These are phyloP conservation scores for Gorgonomyces haynaldii DNA, from an alignment of 192 early-diverging fungal species.

Conservation along the genomic window DNA sequence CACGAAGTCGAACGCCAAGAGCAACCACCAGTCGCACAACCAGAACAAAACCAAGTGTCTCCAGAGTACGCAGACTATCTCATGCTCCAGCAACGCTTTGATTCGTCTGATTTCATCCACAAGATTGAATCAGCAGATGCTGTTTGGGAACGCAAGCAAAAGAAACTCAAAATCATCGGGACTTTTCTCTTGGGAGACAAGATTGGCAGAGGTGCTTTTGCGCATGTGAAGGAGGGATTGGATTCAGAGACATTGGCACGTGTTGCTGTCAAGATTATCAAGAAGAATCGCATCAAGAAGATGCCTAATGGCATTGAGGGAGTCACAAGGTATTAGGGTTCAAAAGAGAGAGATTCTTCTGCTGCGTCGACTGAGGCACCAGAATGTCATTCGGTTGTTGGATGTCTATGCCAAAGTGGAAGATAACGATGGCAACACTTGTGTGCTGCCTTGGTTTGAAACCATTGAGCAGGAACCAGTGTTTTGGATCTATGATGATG, in stretches of 20 bases:
- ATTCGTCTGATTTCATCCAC: conserved; percentile 43
- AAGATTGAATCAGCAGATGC: conserved; percentile 44
- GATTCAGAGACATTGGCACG: conserved; percentile 41
- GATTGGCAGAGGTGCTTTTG: conserved; percentile 50
- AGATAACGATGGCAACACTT: conserved; percentile 35
- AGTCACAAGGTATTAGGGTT: conserved; percentile 15
- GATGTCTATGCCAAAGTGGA: conserved; percentile 53
- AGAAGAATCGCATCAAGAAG: conserved; percentile 43
- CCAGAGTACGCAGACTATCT: conserved; percentile 45
- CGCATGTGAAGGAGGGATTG: conserved; percentile 51
- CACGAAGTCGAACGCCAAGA: background rate
- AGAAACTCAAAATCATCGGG: conserved; percentile 38
- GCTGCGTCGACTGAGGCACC: conserved; percentile 34
- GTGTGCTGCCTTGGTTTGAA: conserved; percentile 42
- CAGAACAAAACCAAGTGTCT: conserved; percentile 4
- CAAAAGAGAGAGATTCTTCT: conserved; percentile 36
- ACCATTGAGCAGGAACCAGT: conserved; percentile 48
- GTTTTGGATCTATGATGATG: conserved; percentile 38
- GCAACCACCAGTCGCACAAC: background rate
- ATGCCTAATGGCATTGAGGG: conserved; percentile 38
- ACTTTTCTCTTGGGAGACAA: conserved; percentile 43
- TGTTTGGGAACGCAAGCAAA: conserved; percentile 29
- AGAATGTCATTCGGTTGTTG: conserved; percentile 35
- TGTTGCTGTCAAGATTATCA: conserved; percentile 48
- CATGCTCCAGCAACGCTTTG: conserved; percentile 35